These are phyloP conservation scores for Cladosporium sp. DNA, from an alignment of 2,329 filamentous ascomycete species.

Conservation along the genomic window DNA sequence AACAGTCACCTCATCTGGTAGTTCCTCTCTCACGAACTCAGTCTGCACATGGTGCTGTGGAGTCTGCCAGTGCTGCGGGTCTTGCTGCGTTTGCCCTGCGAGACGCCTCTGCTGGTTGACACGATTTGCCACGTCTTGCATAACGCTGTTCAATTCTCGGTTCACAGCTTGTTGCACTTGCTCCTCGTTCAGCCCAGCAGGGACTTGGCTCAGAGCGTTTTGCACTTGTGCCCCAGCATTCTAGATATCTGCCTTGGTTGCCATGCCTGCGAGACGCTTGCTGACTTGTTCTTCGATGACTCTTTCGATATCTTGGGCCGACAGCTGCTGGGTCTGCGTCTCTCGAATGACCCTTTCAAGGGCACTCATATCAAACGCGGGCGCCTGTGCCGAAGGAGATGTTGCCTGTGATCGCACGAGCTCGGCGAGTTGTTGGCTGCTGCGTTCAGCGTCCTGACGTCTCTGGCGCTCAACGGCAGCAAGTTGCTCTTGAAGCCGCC, in stretches of 20 bases:
- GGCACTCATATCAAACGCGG: constrained; percentile 16
- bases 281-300: constrained; percentile 20
- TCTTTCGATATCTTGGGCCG: constrained; percentile 15
- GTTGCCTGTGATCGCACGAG: constrained; percentile 14
- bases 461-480: background rate
- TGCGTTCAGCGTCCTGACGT: background rate
- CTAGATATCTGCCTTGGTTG: constrained; percentile 20
- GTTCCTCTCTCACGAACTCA: constrained; percentile 15
- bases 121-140: constrained; percentile 12
- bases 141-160: constrained; percentile 17
- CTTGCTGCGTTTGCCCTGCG: background rate
- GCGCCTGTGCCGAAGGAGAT: background rate
- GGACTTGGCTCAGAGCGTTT: constrained; percentile 18
- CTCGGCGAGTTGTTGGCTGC: constrained; percentile 10
- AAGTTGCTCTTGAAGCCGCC: constrained; percentile 3
- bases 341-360: constrained; percentile 21
- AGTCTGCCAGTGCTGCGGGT: background rate
- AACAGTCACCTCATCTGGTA: background rate
- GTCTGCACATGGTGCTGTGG: background rate
- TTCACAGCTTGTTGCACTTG: constrained; percentile 20
- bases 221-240: constrained; percentile 17
- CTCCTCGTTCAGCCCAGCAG: constrained; percentile 1
- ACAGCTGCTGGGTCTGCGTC: constrained; percentile 14
- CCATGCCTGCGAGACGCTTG: constrained; percentile 20
- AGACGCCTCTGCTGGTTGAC: background rate